These are phyloP conservation scores for Saksenaea oblongispora DNA, from an alignment of 371 early-diverging fungal species.

Conservation along the genomic window DNA sequence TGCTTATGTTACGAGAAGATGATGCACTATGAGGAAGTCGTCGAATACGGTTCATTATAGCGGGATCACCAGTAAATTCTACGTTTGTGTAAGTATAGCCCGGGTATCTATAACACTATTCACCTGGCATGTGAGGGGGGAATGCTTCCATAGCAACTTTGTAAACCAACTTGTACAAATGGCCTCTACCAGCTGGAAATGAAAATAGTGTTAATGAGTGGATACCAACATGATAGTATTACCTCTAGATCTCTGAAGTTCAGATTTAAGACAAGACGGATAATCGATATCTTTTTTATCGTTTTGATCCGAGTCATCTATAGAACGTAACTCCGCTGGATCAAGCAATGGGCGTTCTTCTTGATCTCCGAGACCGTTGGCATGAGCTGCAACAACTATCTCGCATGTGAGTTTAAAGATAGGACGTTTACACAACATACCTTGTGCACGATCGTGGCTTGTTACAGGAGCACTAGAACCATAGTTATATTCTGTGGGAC, in stretches of 20 bases:
- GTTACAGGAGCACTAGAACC: slow-evolving; percentile 9
- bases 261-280: neutral
- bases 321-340: neutral
- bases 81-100: neutral
- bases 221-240: neutral
- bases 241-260: slow-evolving; percentile 12
- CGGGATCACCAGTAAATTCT: slow-evolving; percentile 49
- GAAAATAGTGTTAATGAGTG: neutral
- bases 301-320: neutral
- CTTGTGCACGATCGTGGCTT: neutral
- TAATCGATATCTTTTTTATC: neutral
- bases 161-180: slow-evolving; percentile 47
- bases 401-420: neutral
- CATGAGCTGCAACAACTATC: slow-evolving; percentile 8
- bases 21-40: slow-evolving; percentile 39
- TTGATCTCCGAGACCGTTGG: slow-evolving; percentile 16
- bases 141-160: slow-evolving; percentile 49
- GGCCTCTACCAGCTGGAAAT: slow-evolving; percentile 36
- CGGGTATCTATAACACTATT: neutral
- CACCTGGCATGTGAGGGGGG: slow-evolving; percentile 53
- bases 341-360: neutral
- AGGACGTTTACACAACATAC: neutral
- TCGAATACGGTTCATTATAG: slow-evolving; percentile 40
- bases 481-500: slow-evolving; percentile 32
- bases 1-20: slow-evolving; percentile 27